A percentile compares a stretch with the other conserved stretches of the same genome.
phyloP scores from a whole-genome alignment of 2,329 filamentous ascomycete genomes.

The Orbilia javanica region DNA sequence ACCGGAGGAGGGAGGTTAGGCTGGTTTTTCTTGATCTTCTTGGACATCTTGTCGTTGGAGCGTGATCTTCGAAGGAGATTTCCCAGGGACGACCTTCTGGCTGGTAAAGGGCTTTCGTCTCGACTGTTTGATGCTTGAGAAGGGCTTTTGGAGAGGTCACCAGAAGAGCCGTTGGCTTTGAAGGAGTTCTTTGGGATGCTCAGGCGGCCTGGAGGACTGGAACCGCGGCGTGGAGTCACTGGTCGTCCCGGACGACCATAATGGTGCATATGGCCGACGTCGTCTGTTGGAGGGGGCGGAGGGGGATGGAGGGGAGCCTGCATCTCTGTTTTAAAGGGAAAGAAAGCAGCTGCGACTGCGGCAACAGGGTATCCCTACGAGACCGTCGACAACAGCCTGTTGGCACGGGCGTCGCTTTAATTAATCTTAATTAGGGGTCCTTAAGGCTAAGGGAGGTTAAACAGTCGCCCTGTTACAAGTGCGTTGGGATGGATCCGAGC shows the following conservation, averaged over 20 bases:
- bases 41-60: conserved; percentile 52
- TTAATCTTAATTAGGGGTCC: conserved; percentile 48
- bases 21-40: conserved; percentile 58
- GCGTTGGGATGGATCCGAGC: conserved; percentile 51
- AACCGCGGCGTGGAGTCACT: conserved; percentile 41
- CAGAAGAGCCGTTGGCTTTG: conserved; percentile 51
- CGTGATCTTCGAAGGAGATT: conserved; percentile 57
- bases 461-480: conserved; percentile 27
- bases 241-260: conserved; percentile 35
- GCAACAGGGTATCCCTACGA: background rate
- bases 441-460: background rate
- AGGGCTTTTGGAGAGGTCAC: conserved; percentile 53
- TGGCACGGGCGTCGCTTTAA: conserved; percentile 14
- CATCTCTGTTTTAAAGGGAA: conserved; percentile 31
- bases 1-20: conserved; percentile 42
- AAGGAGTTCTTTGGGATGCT: conserved; percentile 50
- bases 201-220: conserved; percentile 31
- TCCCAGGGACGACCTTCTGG: conserved; percentile 53
- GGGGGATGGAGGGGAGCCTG: conserved; percentile 49
- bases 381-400: conserved; percentile 3
- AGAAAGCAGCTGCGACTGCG: background rate
- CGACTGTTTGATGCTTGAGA: conserved; percentile 39
- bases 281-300: conserved; percentile 50
- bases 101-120: conserved; percentile 47
- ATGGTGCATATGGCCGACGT: conserved; percentile 36